Evolutionary conservation across 1,284 basidiomycete genomes (phyloP).

Genomic region (Cryptococcus sp.): DNA sequence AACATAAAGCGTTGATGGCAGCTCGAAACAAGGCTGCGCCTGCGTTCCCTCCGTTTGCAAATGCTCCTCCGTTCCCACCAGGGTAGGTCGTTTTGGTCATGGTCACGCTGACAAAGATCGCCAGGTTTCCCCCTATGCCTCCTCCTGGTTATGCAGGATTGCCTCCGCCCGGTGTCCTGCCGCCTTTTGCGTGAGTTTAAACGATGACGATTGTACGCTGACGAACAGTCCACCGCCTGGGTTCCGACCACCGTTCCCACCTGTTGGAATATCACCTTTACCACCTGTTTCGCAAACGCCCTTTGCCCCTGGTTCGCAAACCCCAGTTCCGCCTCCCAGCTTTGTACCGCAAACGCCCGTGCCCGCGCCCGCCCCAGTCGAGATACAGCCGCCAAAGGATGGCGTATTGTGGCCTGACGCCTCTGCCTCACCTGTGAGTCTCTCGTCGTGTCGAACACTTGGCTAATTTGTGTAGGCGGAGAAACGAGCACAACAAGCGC

Average conservation of each 20-base stretch:
- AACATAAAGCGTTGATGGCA: slow-evolving; percentile 92
- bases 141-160: slow-evolving; percentile 24
- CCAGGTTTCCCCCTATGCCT: slow-evolving; percentile 34
- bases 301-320: slow-evolving; percentile 15
- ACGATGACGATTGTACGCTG: slow-evolving; percentile 1
- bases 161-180: slow-evolving; percentile 40
- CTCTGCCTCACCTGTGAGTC: slow-evolving; percentile 45
- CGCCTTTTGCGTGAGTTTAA: slow-evolving; percentile 33
- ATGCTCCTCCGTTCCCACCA: slow-evolving; percentile 53
- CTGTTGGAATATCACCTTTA: slow-evolving; percentile 37
- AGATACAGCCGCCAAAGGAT: slow-evolving; percentile 45
- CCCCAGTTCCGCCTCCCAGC: slow-evolving; percentile 32
- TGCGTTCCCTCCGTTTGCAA: slow-evolving; percentile 58
- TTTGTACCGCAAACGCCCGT: slow-evolving; percentile 13
- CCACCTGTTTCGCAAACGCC: slow-evolving; percentile 29
- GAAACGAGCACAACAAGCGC: slow-evolving; percentile 70
- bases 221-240: slow-evolving; percentile 38
- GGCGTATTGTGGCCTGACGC: slow-evolving; percentile 54
- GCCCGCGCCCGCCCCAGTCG: slow-evolving; percentile 11
- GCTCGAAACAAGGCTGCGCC: slow-evolving; percentile 59
- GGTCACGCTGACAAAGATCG: not conserved
- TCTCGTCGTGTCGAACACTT: not conserved
- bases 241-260: slow-evolving; percentile 39
- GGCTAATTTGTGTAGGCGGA: slow-evolving; percentile 56
- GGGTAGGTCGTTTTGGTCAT: slow-evolving; percentile 12